phyloP scores from a whole-genome alignment of 108 stramenopile species.

The Fistulifera solaris region DNA sequence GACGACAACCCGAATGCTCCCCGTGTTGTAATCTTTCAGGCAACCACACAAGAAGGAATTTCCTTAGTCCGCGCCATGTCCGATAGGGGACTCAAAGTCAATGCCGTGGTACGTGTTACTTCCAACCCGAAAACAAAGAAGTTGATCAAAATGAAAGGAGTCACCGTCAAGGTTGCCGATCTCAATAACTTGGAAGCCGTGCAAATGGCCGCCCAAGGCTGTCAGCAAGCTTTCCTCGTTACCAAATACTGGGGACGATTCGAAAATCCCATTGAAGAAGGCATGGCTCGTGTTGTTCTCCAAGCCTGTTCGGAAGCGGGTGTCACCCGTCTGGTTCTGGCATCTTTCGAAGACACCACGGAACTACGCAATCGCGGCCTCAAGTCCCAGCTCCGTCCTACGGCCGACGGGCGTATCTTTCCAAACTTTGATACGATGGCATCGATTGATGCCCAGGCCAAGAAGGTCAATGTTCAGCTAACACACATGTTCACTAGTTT shows the following conservation, averaged over 20 bases:
- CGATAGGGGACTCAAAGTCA: constrained; percentile 32
- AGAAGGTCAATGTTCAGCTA: constrained; percentile 24
- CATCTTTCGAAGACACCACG: constrained; percentile 41
- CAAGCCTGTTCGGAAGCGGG: constrained; percentile 23
- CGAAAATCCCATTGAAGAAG: constrained; percentile 35
- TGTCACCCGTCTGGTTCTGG: constrained; percentile 29
- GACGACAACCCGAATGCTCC: neutral
- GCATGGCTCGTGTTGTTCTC: constrained; percentile 31
- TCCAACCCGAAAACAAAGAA: constrained; percentile 31
- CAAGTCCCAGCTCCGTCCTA: constrained; percentile 35
- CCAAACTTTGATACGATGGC: constrained; percentile 41
- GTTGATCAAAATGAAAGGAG: constrained; percentile 32
- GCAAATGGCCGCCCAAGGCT: constrained; percentile 28
- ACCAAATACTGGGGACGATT: constrained; percentile 45
- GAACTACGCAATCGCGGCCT: constrained; percentile 14
- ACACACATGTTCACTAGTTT: constrained; percentile 50
- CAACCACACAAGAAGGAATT: constrained; percentile 40
- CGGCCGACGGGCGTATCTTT: constrained; percentile 30
- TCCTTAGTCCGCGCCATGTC: constrained; percentile 37
- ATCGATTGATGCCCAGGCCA: constrained; percentile 15
- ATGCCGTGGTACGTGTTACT: constrained; percentile 40
- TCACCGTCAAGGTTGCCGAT: constrained; percentile 40
- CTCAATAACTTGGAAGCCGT: constrained; percentile 28
- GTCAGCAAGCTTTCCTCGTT: constrained; percentile 31
- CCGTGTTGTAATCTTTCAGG: constrained; percentile 30